Evolutionary conservation across 1,139 yeast species (phyloP).

Genomic region (Scheffersomyces cryptocercus): DNA sequence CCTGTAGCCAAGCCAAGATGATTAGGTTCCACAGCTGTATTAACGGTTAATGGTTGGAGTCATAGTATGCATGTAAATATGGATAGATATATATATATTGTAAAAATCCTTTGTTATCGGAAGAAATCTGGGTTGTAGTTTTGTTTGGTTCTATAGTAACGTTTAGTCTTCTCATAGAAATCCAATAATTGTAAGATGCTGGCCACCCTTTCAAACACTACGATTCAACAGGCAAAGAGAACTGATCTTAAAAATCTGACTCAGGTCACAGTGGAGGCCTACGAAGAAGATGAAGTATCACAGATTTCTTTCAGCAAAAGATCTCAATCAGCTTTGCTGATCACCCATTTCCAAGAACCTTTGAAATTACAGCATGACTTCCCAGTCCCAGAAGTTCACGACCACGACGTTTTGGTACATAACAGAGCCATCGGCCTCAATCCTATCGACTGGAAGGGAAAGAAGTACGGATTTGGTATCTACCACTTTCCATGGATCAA

Average conservation of each 20-base stretch:
- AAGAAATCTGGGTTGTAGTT: too few relatives aligned
- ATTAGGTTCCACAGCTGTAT: too few relatives aligned
- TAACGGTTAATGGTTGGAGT: too few relatives aligned
- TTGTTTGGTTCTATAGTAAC: too few relatives aligned
- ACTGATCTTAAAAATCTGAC: neutral
- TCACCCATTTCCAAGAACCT: neutral
- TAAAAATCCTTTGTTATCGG: too few relatives aligned
- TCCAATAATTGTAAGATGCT: too few relatives aligned
- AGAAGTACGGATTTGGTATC: constrained; percentile 47
- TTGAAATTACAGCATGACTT: neutral
- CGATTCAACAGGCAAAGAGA: too few relatives aligned
- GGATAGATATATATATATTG: too few relatives aligned
- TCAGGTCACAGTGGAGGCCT: neutral
- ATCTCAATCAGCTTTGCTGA: neutral
- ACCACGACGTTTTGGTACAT: constrained; percentile 37
- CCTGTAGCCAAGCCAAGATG: too few relatives aligned
- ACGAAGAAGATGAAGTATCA: neutral
- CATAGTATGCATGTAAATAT: too few relatives aligned
- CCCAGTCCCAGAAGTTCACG: constrained; percentile 16
- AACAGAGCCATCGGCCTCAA: constrained; percentile 46
- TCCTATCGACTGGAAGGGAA: constrained; percentile 55
- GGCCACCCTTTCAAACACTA: too few relatives aligned
- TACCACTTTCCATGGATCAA: constrained; percentile 52
- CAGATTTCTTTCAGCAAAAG: neutral
- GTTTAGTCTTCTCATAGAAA: too few relatives aligned